Evolutionary conservation across 352 stramenopile genomes (phyloP), one percentile per base, ranked within the genome.

Genomic region (Pythium aquatile): DNA sequence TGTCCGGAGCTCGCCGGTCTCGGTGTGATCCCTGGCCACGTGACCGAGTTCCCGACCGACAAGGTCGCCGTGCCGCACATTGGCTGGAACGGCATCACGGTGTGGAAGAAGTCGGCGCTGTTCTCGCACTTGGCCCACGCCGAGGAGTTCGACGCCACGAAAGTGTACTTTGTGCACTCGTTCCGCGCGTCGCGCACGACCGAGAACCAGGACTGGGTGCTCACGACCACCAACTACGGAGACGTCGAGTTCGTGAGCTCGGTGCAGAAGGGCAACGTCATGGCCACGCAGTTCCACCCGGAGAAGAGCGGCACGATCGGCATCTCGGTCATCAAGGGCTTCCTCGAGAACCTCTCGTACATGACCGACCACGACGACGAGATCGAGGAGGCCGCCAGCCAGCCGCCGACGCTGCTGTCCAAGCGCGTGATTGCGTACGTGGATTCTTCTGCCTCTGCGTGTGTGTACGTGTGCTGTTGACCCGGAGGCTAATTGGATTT

Each of bases 151-250:
- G 64, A 75, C 46, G 63, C 69, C 30, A 72, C 75, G 20, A 88
- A 88, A 46, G 83, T 97, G 3, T 99, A 99, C 79, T 99, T 99
- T 83, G 97, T 99, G 47, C 97, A 99, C 82, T 99, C 96, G 55
- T 99, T 96, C 74, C 90, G 93, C 13, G 87, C 93, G 3, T 55
- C 72, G 13, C 77, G 80, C 63, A 90, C 76, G 47, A 70, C 82
- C 29, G 88, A 81, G 59, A 95, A 98, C 58, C 72, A 84, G 9
- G 83, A 83, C 37, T 99, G 97, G 96, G 87, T 98, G 48, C 83
- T 99, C 56, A 96, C 85, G 24, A 98, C 88, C 6, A 99, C 97
- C 26, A 97, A 96, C 58, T 99, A 99, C 74, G 95, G 92, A 47
- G 87, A 81, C 14, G 65, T 95, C 35, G 79, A 93, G 57, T 99